Conservation (phyloP, 208 protist genomes). For the Leishmania major region DNA sequence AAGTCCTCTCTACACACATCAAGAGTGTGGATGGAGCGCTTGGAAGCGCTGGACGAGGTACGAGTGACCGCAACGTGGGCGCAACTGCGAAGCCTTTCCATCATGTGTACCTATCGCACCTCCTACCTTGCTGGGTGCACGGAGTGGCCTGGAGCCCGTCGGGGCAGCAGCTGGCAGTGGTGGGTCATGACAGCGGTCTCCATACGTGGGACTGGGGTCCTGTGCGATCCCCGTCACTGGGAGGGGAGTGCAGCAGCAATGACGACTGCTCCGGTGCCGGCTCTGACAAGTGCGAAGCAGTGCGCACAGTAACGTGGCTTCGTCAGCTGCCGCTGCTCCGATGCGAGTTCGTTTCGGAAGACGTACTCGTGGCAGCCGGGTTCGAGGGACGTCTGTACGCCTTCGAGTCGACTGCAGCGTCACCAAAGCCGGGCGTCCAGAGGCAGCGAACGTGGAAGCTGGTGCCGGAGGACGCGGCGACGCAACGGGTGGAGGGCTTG, state of each 20-base stretch:
- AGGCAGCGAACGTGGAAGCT: neutral
- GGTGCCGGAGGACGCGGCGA: neutral
- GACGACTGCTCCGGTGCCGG: neutral
- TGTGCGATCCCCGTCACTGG: neutral
- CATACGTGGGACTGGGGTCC: constrained; percentile 13
- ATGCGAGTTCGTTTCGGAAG: constrained; percentile 17
- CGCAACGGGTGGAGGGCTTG: neutral
- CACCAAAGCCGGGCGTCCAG: neutral
- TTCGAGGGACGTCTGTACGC: constrained; percentile 25
- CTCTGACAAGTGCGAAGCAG: neutral
- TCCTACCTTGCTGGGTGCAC: constrained; percentile 21
- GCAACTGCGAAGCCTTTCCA: constrained; percentile 10
- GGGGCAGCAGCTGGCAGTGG: constrained; percentile 20
- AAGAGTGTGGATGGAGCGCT: constrained; percentile 48
- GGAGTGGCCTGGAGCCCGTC: constrained; percentile 17
- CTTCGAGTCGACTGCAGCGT: constrained; percentile 7
- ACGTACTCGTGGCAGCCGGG: constrained; percentile 10
- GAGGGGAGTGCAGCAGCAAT: neutral
- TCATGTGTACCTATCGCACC: constrained; percentile 5
- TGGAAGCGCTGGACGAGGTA: neutral
- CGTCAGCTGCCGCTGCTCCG: constrained; percentile 19
- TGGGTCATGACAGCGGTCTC: constrained; percentile 26
- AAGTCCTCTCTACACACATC: constrained; percentile 50
- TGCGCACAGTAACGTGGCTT: constrained; percentile 8
- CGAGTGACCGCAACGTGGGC: neutral